Conservation (phyloP, 192 early-diverging fungal genomes). For the Rhizophagus prolifer region DNA sequence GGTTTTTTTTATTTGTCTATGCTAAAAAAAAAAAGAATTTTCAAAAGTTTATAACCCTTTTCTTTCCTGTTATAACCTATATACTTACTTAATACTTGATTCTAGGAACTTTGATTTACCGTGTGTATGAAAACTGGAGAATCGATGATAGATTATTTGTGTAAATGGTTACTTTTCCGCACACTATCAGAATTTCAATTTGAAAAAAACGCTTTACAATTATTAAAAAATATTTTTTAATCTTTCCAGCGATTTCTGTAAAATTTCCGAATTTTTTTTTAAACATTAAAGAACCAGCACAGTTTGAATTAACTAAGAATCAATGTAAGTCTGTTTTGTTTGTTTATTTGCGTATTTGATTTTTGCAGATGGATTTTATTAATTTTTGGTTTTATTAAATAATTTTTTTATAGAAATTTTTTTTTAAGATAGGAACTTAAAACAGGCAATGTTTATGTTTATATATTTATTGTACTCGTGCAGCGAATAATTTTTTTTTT, state of each 20-base stretch:
- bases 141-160: neutral
- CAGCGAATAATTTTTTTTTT: no score
- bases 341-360: neutral
- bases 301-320: neutral
- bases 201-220: neutral
- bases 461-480: neutral
- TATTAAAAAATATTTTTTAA: neutral
- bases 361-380: neutral
- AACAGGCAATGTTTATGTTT: neutral
- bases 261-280: neutral
- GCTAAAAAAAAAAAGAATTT: neutral
- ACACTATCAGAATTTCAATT: neutral
- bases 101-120: neutral
- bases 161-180: neutral
- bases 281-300: neutral
- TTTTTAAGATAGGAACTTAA: neutral
- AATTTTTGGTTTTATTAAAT: no score
- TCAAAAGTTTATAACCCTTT: neutral
- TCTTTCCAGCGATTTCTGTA: neutral
- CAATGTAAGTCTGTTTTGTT: neutral
- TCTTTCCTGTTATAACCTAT: neutral
- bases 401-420: no score
- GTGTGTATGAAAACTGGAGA: neutral
- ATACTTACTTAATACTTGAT: neutral
- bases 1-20: neutral